Percentiles rank a stretch among this genome's conserved stretches.
Conservation (phyloP, 768 basidiomycete genomes). For the Tricholoma sp. region DNA sequence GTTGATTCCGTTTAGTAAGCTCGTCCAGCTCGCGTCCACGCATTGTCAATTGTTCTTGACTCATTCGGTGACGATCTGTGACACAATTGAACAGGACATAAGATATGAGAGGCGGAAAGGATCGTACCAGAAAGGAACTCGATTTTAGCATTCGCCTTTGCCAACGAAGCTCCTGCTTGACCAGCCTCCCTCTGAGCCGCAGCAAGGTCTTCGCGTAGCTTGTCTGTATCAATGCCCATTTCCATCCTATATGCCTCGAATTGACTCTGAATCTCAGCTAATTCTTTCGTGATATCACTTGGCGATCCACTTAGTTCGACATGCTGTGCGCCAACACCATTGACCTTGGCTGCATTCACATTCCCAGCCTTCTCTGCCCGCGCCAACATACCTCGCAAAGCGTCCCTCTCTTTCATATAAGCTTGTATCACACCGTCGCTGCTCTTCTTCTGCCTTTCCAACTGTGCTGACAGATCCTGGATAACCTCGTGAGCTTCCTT, state of each 20-base stretch:
- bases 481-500: conserved; percentile 88
- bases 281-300: conserved; percentile 47
- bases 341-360: conserved; percentile 12
- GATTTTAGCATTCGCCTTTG: conserved; percentile 79
- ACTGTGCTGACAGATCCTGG: conserved; percentile 65
- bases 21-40: conserved; percentile 64
- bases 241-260: conserved; percentile 79
- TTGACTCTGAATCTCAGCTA: conserved; percentile 70
- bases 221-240: conserved; percentile 71
- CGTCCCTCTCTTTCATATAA: conserved; percentile 84
- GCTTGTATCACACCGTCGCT: conserved; percentile 69
- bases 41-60: conserved; percentile 60
- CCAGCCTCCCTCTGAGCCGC: conserved; percentile 64
- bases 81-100: neutral
- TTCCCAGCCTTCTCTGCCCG: conserved; percentile 38
- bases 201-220: conserved; percentile 65
- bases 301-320: conserved; percentile 5
- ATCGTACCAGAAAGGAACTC: conserved; percentile 70
- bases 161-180: conserved; percentile 59
- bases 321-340: conserved; percentile 15
- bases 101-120: neutral
- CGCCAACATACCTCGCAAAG: conserved; percentile 69
- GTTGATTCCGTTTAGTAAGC: conserved; percentile 60
- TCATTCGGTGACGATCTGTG: conserved; percentile 64
- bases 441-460: conserved; percentile 73